These are phyloP conservation scores for Suillus paluster DNA, from an alignment of 768 basidiomycete species.

Conservation along the genomic window DNA sequence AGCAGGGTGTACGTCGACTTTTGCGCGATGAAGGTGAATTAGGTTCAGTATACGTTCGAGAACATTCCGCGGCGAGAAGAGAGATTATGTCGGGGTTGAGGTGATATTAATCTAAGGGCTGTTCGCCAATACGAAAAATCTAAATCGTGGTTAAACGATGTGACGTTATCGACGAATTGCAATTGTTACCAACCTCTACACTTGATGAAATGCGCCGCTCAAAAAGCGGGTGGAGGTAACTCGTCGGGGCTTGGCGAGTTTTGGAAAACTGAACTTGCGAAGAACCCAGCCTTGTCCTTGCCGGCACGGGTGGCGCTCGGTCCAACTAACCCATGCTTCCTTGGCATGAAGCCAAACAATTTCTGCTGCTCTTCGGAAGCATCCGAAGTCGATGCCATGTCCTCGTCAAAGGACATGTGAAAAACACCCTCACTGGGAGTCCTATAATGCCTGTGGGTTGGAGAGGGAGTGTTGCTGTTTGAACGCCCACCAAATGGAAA, in stretches of 20 bases:
- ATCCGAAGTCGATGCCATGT: slow-evolving; percentile 47
- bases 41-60: slow-evolving; percentile 33
- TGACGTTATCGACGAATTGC: slow-evolving; percentile 7
- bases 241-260: slow-evolving; percentile 87
- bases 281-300: slow-evolving; percentile 54
- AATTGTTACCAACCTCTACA: slow-evolving; percentile 44
- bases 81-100: slow-evolving; percentile 33
- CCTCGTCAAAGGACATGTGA: slow-evolving; percentile 75
- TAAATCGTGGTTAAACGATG: slow-evolving; percentile 29
- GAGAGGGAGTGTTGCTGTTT: slow-evolving; percentile 41
- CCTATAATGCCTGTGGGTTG: slow-evolving; percentile 53
- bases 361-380: slow-evolving; percentile 42
- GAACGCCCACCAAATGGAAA: slow-evolving; percentile 46
- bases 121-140: slow-evolving; percentile 43
- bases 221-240: slow-evolving; percentile 69
- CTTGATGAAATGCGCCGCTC: slow-evolving; percentile 45
- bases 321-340: slow-evolving; percentile 35
- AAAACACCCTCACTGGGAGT: slow-evolving; percentile 79
- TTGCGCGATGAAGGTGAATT: slow-evolving; percentile 8
- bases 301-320: slow-evolving; percentile 25
- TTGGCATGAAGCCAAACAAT: slow-evolving; percentile 36
- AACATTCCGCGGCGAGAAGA: slow-evolving; percentile 25
- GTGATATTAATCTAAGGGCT: slow-evolving; percentile 44
- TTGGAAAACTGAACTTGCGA: slow-evolving; percentile 84
- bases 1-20: slow-evolving; percentile 11